phyloP scores from a whole-genome alignment of 106 monocot genomes.

The Allium cepa region DNA sequence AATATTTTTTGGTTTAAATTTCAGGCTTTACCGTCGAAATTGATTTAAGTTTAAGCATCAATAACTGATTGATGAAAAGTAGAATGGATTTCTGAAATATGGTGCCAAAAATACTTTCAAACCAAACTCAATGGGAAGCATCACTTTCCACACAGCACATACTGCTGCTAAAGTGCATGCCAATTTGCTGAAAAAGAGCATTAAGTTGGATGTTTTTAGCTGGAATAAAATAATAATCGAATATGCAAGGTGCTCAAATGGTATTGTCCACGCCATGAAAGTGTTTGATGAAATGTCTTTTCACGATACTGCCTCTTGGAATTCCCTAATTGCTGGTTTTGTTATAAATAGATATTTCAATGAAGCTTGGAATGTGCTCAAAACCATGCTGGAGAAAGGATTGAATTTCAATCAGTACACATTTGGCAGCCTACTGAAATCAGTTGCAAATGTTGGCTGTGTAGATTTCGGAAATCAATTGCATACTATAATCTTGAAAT shows the following conservation, averaged over 20 bases:
- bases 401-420: slow-evolving; percentile 39
- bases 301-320: slow-evolving; percentile 59
- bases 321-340: slow-evolving; percentile 39
- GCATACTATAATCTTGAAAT: slow-evolving; percentile 39
- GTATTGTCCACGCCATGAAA: slow-evolving; percentile 15
- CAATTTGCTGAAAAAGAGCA: slow-evolving; percentile 32
- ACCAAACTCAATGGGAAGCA: neutral
- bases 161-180: slow-evolving; percentile 28
- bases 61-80: no score
- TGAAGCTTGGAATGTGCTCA: slow-evolving; percentile 18
- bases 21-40: no score
- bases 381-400: slow-evolving; percentile 20
- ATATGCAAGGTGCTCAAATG: slow-evolving; percentile 17
- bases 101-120: neutral
- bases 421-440: slow-evolving; percentile 45
- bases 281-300: slow-evolving; percentile 66
- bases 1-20: no score
- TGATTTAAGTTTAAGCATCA: no score
- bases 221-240: slow-evolving; percentile 56
- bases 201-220: slow-evolving; percentile 16
- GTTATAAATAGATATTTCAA: slow-evolving; percentile 13
- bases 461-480: slow-evolving; percentile 28
- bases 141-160: neutral
- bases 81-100: no score
- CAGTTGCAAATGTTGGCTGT: slow-evolving; percentile 14